A percentile compares a stretch with the other conserved stretches of the same genome.
Conservation (phyloP, 495 filamentous ascomycete genomes). For the Xylaria palmicola region DNA sequence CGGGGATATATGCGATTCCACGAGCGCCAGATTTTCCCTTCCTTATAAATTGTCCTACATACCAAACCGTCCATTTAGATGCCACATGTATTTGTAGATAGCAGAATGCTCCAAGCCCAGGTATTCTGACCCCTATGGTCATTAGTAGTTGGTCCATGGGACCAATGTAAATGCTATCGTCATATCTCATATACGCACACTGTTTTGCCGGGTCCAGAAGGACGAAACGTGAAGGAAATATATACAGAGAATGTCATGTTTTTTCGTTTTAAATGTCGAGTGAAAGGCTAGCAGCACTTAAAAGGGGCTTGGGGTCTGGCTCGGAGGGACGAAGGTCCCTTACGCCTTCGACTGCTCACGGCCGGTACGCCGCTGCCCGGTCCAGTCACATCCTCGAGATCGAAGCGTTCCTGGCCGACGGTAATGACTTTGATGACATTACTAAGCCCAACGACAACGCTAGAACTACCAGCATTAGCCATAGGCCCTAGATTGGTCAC, state of each 20-base stretch:
- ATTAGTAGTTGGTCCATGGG: not conserved
- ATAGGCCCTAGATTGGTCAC: conserved; percentile 61
- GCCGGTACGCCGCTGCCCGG: conserved; percentile 30
- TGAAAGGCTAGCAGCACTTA: conserved; percentile 7
- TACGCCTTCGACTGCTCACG: conserved; percentile 32
- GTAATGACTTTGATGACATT: conserved; percentile 66
- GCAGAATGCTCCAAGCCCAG: not conserved
- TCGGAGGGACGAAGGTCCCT: conserved; percentile 28
- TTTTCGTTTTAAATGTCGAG: not conserved
- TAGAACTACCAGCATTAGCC: conserved; percentile 53
- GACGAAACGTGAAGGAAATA: conserved; percentile 8
- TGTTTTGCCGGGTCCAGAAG: not conserved
- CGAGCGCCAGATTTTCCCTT: conserved; percentile 12
- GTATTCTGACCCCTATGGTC: not conserved
- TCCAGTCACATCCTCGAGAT: conserved; percentile 28
- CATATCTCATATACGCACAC: conserved; percentile 11
- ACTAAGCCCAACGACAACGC: conserved; percentile 64
- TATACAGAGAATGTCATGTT: conserved; percentile 11
- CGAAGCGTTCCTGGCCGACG: conserved; percentile 61
- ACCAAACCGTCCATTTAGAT: conserved; percentile 13
- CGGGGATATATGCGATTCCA: conserved; percentile 4
- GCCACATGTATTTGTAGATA: conserved; percentile 2
- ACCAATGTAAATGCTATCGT: conserved; percentile 9
- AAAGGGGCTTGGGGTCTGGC: conserved; percentile 15
- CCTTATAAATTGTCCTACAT: conserved; percentile 8